Evolutionary conservation across 768 basidiomycete species (phyloP).

Genomic region (Sistotremastrum niveocremeum): DNA sequence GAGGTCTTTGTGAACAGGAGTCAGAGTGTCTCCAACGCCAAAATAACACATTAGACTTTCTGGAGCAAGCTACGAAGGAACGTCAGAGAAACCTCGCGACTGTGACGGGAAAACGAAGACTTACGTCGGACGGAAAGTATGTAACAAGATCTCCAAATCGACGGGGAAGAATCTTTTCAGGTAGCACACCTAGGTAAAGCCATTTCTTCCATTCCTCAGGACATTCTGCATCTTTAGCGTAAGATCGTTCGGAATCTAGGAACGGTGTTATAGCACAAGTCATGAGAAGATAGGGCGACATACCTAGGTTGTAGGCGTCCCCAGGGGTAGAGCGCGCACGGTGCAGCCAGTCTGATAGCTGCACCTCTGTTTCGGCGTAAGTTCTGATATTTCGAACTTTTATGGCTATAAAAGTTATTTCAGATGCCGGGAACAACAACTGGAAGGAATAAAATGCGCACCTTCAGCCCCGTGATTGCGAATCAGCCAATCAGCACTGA

Average conservation of each 20-base stretch:
- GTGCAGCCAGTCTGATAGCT: conserved; percentile 39
- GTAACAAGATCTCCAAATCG: conserved; percentile 43
- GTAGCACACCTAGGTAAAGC: conserved; percentile 39
- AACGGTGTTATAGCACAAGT: neutral
- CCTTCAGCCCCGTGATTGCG: conserved; percentile 18
- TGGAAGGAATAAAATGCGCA: conserved; percentile 3
- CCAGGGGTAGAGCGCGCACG: conserved; percentile 22
- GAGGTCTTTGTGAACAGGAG: conserved; percentile 74
- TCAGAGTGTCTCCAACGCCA: conserved; percentile 72
- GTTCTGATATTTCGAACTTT: conserved; percentile 50
- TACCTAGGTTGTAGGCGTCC: neutral
- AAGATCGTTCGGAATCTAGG: conserved; percentile 46
- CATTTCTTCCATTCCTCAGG: conserved; percentile 53
- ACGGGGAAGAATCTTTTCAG: conserved; percentile 36
- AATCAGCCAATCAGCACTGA: conserved; percentile 42
- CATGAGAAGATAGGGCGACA: neutral
- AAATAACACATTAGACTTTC: conserved; percentile 82
- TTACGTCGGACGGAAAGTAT: conserved; percentile 38
- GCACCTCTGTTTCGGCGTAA: conserved; percentile 37
- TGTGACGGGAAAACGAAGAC: conserved; percentile 9
- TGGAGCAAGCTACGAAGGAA: conserved; percentile 13
- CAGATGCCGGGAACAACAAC: conserved; percentile 1
- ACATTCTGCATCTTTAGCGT: conserved; percentile 69
- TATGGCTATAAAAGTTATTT: conserved; percentile 29
- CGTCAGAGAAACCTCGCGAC: conserved; percentile 1